These are phyloP conservation scores for Fraxinus floribunda DNA, from an alignment of 305 asterid species.

Conservation along the genomic window DNA sequence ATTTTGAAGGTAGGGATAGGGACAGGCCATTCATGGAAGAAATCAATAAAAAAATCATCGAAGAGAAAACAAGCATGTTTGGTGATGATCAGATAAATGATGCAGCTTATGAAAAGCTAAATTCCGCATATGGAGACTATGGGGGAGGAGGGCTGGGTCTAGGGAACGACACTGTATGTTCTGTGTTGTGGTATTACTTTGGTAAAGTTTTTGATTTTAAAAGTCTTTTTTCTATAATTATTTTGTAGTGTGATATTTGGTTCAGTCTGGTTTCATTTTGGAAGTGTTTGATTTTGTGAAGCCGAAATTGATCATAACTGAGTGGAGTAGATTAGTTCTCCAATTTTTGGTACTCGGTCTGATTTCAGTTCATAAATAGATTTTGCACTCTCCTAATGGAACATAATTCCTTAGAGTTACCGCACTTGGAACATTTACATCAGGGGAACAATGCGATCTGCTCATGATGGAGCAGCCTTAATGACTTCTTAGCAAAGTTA, in stretches of 20 bases:
- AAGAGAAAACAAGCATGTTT: not conserved
- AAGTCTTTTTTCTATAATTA: not conserved
- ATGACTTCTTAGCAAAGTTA: slow-evolving; percentile 10
- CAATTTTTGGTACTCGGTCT: not conserved
- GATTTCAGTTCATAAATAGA: not conserved
- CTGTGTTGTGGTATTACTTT: not conserved
- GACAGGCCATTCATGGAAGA: not conserved
- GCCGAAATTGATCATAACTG: not conserved
- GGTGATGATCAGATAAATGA: not conserved
- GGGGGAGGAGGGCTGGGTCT: not conserved
- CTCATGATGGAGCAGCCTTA: slow-evolving; percentile 5
- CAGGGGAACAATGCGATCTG: not conserved
- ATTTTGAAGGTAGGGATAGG: not conserved
- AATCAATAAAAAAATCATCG: not conserved
- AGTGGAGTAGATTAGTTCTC: not conserved
- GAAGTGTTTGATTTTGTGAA: not conserved
- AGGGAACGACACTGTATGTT: not conserved
- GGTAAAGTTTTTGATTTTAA: not conserved
- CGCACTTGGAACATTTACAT: not conserved
- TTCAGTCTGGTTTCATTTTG: not conserved
- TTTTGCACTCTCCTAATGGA: not conserved
- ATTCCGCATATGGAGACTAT: not conserved
- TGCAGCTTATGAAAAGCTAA: not conserved
- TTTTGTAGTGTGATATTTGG: not conserved
- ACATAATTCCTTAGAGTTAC: not conserved